These are phyloP conservation scores for Fraxinus cuspidata DNA, from an alignment of 257 asterid species.

Conservation along the genomic window DNA sequence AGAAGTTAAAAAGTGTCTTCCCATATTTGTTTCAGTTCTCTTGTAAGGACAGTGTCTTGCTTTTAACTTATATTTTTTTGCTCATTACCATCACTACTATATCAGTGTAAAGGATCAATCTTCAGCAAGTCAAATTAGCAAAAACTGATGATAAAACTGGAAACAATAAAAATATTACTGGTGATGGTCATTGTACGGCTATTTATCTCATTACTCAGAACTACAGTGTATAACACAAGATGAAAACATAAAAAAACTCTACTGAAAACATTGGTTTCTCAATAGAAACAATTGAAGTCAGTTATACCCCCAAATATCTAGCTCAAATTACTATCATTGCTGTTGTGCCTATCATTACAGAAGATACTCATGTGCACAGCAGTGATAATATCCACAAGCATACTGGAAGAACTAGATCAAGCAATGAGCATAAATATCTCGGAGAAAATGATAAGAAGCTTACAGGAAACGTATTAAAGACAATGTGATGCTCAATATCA, in stretches of 20 bases:
- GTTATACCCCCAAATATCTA: background rate
- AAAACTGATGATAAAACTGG: background rate
- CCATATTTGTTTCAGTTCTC: background rate
- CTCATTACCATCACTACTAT: background rate
- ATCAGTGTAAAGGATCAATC: conserved; percentile 7
- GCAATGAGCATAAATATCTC: conserved; percentile 11
- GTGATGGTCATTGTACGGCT: background rate
- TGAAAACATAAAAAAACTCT: background rate
- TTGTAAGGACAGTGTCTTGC: background rate
- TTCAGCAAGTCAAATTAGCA: conserved; percentile 3
- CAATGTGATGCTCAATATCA: conserved; percentile 96
- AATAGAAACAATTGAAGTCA: background rate
- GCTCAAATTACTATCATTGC: conserved; percentile 3
- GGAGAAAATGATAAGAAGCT: conserved; percentile 35
- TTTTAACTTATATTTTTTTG: conserved; percentile 4
- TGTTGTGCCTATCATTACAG: background rate
- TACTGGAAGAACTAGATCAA: conserved; percentile 14
- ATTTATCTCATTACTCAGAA: background rate
- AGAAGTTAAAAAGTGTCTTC: conserved; percentile 5
- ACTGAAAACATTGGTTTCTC: background rate
- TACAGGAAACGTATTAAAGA: conserved; percentile 82
- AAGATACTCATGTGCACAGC: background rate
- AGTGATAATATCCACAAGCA: conserved; percentile 14
- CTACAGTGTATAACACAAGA: background rate
- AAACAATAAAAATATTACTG: background rate